These are phyloP conservation scores for Cutaneotrichosporon sp. DNA, from an alignment of 1,284 basidiomycete species.

Conservation along the genomic window DNA sequence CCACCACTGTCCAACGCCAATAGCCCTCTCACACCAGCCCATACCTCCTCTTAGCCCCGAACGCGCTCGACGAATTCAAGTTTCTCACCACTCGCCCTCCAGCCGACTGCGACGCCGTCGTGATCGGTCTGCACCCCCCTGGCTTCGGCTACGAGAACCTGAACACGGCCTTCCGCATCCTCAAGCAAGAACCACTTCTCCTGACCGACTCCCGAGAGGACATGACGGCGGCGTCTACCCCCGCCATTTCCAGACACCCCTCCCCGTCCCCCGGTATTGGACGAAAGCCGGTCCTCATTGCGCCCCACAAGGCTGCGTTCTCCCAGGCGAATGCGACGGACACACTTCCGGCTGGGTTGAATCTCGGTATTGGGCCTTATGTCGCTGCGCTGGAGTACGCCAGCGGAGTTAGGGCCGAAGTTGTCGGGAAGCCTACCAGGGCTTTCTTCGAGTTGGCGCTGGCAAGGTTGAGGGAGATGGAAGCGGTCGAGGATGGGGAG, in stretches of 20 bases:
- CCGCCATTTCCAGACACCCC: not conserved
- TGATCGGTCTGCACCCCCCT: slow-evolving; percentile 64
- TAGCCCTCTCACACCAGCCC: slow-evolving; percentile 54
- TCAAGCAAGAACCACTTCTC: slow-evolving; percentile 50
- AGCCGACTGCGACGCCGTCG: slow-evolving; percentile 59
- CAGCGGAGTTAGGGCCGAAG: slow-evolving; percentile 56
- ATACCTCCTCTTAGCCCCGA: slow-evolving; percentile 62
- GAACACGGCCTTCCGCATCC: slow-evolving; percentile 66
- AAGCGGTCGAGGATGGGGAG: slow-evolving; percentile 21
- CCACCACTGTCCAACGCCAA: not conserved
- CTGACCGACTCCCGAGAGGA: not conserved
- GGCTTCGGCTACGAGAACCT: slow-evolving; percentile 60
- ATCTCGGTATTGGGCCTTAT: slow-evolving; percentile 69
- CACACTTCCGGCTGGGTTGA: slow-evolving; percentile 58
- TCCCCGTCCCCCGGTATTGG: slow-evolving; percentile 40
- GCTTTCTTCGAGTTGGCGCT: slow-evolving; percentile 64
- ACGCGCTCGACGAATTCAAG: slow-evolving; percentile 60
- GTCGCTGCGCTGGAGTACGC: slow-evolving; percentile 65
- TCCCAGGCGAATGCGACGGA: slow-evolving; percentile 58
- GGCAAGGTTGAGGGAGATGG: slow-evolving; percentile 51
- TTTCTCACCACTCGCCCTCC: slow-evolving; percentile 20
- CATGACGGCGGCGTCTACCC: not conserved
- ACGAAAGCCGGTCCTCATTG: slow-evolving; percentile 54
- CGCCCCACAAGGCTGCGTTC: slow-evolving; percentile 58
- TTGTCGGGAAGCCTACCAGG: slow-evolving; percentile 66